Evolutionary conservation across 495 filamentous ascomycete genomes (phyloP).

Genomic region (Penicilliopsis zonata): DNA sequence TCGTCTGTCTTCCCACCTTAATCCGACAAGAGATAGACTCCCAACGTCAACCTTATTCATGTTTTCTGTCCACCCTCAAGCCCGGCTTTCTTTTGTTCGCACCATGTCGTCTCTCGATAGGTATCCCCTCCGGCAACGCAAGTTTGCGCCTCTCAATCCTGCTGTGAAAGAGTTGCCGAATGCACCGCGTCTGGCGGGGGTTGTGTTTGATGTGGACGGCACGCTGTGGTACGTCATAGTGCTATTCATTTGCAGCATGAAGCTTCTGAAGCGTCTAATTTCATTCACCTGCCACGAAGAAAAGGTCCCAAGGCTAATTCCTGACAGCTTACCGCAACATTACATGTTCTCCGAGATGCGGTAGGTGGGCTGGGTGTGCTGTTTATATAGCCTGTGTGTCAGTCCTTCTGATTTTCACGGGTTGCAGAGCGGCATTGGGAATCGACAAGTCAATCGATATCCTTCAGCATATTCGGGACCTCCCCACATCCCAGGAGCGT

Average conservation of each 20-base stretch:
- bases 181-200: slow-evolving; percentile 55
- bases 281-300: too few relatives aligned
- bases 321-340: slow-evolving; percentile 65
- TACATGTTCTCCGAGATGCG: slow-evolving; percentile 93
- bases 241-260: slow-evolving; percentile 2
- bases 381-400: not conserved
- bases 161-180: slow-evolving; percentile 10
- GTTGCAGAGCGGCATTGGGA: slow-evolving; percentile 37
- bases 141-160: slow-evolving; percentile 45
- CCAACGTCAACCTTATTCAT: not conserved
- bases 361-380: slow-evolving; percentile 16
- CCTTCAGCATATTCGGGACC: slow-evolving; percentile 70
- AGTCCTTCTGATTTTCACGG: slow-evolving; percentile 3
- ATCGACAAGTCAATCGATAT: slow-evolving; percentile 69
- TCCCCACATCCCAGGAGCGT: slow-evolving; percentile 47
- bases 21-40: too few relatives aligned
- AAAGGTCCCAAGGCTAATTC: slow-evolving; percentile 4
- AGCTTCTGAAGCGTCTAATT: too few relatives aligned
- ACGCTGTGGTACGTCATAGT: slow-evolving; percentile 64
- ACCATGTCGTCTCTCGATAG: slow-evolving; percentile 20
- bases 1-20: too few relatives aligned
- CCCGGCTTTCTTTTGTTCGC: slow-evolving; percentile 3
- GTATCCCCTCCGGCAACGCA: slow-evolving; percentile 23
- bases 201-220: slow-evolving; percentile 93
- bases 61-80: slow-evolving; percentile 1